Evolutionary conservation across 1,284 basidiomycete species (phyloP), one percentile per base, ranked within the genome.

Genomic region (Sanghuangporus sanghuang): DNA sequence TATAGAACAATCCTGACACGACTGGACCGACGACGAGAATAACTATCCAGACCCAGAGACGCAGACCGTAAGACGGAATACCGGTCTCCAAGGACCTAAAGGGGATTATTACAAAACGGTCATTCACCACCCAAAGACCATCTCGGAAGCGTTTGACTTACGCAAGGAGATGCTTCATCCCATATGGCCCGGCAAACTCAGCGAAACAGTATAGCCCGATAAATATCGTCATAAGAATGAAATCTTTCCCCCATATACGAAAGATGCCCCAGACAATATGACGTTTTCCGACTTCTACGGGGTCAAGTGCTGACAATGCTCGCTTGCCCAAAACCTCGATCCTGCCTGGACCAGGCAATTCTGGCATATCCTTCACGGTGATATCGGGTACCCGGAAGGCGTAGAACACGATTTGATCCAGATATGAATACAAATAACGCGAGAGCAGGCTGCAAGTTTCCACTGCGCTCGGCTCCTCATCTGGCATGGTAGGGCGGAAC

Each of bases 401-500:
- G 46, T 62, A 55, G 46, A 57, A 65, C 7, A 65, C 61, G n/a
- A 62, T 62, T 8, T 18, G n/a, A 36, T 62, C 56, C 18, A 65
- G 52, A 39, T 53, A 65, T 8, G 55, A 57, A 38, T 62, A 65
- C 7, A 49, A 58, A 21, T 57, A 55, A 23, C 64, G 40, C 27
- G 64, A 65, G 9, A 65, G 40, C 48, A 65, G 42, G 23, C 52
- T 57, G 18, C 35, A 44, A 12, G 61, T 62, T 18, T 62, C 48
- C 14, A 57, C 32, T 8, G 44, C 36, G 36, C 61, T 62, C 38
- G 59, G 60, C 27, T 72, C 46, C 61, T 73, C 78, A 65, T 67
- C 67, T 6, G 71, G 76, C 63, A 82, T 77, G 2, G 75, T 68
- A 0, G 83, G 80, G 0, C 77, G 69, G 66, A 81, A 83, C 12